Evolutionary conservation across 306 rosid genomes (phyloP).

Genomic region (Oxytropis ochrocephala): DNA sequence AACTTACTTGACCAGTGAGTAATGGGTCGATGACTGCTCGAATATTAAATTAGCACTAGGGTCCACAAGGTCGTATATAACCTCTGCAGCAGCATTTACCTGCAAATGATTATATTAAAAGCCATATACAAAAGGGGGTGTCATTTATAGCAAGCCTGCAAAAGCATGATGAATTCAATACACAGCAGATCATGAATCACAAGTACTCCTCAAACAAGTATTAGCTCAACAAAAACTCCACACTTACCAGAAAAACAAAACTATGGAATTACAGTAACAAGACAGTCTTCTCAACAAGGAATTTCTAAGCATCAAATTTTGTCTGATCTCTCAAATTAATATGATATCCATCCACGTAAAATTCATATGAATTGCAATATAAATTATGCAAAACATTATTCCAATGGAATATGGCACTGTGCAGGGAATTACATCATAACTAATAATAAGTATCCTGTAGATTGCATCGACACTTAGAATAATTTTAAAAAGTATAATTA

Average conservation of each 20-base stretch:
- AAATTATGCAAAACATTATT: background rate
- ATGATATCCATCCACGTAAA: background rate
- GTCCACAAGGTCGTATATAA: slow-evolving; percentile 93
- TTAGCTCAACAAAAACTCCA: slow-evolving; percentile 5
- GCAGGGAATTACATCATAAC: background rate
- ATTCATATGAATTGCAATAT: background rate
- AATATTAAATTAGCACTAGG: slow-evolving; percentile 95
- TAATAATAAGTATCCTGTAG: too few relatives aligned
- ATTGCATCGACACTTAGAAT: too few relatives aligned
- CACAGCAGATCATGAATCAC: background rate
- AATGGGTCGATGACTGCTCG: slow-evolving; percentile 98
- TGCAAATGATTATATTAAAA: slow-evolving; percentile 28
- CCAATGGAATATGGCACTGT: background rate
- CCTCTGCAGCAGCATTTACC: slow-evolving; percentile 99
- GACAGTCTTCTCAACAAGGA: background rate
- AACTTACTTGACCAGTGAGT: slow-evolving; percentile 91
- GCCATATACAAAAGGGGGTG: slow-evolving; percentile 4
- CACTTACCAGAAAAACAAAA: background rate
- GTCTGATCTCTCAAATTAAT: background rate
- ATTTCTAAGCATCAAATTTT: background rate
- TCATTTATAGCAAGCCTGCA: background rate
- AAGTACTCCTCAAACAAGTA: background rate
- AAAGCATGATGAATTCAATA: background rate
- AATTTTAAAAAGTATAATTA: too few relatives aligned
- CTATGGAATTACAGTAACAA: background rate